Evolutionary conservation across 192 early-diverging fungal genomes (phyloP).

Genomic region (Backusella australiensis): DNA sequence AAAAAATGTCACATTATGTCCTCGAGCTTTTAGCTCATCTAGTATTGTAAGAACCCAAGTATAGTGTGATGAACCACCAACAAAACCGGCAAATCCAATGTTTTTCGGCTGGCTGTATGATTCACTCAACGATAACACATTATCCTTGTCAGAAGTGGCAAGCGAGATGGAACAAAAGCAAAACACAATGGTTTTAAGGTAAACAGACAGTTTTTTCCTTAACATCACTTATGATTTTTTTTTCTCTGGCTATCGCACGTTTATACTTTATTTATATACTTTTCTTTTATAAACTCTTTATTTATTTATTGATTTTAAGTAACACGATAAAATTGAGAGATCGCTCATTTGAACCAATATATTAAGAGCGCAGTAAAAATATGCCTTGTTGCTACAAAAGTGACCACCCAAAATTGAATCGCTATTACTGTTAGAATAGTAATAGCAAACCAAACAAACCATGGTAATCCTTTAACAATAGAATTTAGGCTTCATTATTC

Average conservation of each 20-base stretch:
- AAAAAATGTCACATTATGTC: background rate
- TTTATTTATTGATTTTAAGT: no score
- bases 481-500: no score
- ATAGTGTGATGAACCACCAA: slow-evolving; percentile 3
- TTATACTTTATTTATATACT: background rate
- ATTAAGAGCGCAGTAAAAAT: background rate
- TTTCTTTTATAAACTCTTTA: background rate
- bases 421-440: no score
- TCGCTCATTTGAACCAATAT: background rate
- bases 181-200: background rate
- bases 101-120: background rate
- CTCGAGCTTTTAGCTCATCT: background rate
- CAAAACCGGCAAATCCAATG: background rate
- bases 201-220: background rate
- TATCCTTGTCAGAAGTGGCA: background rate
- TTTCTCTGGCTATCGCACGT: background rate
- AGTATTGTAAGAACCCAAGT: slow-evolving; percentile 7
- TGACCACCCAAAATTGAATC: no score
- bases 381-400: no score
- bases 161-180: background rate
- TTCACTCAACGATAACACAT: background rate
- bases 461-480: no score
- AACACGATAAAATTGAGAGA: background rate
- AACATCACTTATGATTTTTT: background rate
- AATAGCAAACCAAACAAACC: no score